Percentiles rank a stretch among this genome's conserved stretches.
These are phyloP conservation scores for Amesomyces nigricolor DNA, from an alignment of 2,329 filamentous ascomycete species.

Conservation along the genomic window DNA sequence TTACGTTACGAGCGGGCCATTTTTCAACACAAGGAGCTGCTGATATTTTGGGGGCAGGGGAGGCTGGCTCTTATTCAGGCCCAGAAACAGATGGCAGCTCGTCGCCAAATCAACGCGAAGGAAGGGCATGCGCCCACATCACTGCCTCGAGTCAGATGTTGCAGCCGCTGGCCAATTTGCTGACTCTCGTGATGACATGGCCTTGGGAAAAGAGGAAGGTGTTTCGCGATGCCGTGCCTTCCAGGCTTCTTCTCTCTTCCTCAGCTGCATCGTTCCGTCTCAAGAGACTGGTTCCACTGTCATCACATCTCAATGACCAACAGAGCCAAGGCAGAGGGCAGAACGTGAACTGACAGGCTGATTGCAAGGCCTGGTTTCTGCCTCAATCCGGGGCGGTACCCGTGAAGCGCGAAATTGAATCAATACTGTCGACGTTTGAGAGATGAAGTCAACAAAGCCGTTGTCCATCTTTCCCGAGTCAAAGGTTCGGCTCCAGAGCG, in stretches of 20 bases:
- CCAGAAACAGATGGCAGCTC: too few relatives aligned
- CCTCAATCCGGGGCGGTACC: background rate
- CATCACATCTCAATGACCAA: background rate
- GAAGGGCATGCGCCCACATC: background rate
- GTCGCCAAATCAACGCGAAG: too few relatives aligned
- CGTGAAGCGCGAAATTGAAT: background rate
- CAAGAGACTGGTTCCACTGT: background rate
- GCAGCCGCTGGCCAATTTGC: background rate
- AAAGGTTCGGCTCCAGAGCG: background rate
- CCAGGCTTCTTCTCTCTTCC: too few relatives aligned
- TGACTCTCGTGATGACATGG: background rate
- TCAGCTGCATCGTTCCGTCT: background rate
- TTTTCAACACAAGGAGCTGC: too few relatives aligned
- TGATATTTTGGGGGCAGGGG: too few relatives aligned
- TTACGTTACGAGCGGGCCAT: too few relatives aligned
- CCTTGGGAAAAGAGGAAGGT: too few relatives aligned
- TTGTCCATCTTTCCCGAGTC: background rate
- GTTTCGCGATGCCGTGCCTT: too few relatives aligned
- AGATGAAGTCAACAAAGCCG: background rate
- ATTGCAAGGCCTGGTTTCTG: conserved; percentile 7
- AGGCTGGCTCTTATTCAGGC: too few relatives aligned
- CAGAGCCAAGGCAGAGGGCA: background rate
- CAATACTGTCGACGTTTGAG: background rate
- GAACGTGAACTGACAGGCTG: background rate
- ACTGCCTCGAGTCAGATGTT: background rate